phyloP scores from a whole-genome alignment of 2,329 filamentous ascomycete genomes.

The Venturia asperata region DNA sequence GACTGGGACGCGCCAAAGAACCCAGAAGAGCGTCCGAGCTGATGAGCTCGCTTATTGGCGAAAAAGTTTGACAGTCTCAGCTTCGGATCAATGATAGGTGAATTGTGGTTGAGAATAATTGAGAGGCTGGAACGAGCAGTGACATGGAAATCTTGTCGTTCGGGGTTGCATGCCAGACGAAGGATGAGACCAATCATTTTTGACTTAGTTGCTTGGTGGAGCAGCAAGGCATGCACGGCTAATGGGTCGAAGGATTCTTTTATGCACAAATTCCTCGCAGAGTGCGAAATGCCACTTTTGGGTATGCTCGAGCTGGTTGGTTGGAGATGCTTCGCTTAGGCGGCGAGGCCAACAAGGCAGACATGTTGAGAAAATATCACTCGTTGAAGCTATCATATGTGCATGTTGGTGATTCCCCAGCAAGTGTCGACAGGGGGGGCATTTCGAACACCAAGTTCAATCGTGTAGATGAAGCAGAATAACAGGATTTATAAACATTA shows the following conservation, averaged over 20 bases:
- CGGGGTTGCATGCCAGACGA: not conserved
- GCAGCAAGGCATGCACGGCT: constrained; percentile 1
- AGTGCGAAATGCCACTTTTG: not conserved
- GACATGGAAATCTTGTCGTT: not conserved
- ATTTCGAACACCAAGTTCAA: too few species aligned
- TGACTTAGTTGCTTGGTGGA: not conserved
- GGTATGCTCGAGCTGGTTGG: not conserved
- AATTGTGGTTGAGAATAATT: not conserved
- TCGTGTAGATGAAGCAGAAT: too few species aligned
- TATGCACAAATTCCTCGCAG: not conserved
- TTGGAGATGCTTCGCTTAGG: not conserved
- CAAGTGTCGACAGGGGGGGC: too few species aligned
- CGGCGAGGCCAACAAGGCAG: not conserved
- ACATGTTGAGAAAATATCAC: too few species aligned
- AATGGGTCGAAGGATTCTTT: not conserved
- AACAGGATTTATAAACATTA: too few species aligned
- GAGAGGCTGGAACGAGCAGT: constrained; percentile 1
- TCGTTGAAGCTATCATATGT: too few species aligned
- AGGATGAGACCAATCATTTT: not conserved
- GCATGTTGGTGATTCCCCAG: too few species aligned
- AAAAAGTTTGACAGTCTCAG: not conserved
- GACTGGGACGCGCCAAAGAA: not conserved
- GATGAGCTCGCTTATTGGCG: not conserved
- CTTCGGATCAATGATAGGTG: not conserved
- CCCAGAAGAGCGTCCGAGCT: not conserved